phyloP scores from a whole-genome alignment of 192 early-diverging fungal genomes.

The Backusella tuberculispora region DNA sequence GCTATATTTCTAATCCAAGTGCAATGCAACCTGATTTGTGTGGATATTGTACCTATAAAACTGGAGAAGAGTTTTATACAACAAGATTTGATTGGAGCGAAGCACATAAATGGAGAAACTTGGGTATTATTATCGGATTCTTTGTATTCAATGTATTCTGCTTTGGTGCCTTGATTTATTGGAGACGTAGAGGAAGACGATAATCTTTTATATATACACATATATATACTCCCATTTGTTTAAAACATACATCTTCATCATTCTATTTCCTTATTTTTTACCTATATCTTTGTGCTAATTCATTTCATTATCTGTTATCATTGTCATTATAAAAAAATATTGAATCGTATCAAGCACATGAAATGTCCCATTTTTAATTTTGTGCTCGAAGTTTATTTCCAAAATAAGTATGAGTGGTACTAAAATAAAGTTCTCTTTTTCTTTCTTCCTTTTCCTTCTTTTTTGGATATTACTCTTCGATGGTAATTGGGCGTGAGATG shows the following conservation, averaged over 20 bases:
- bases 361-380: conserved; percentile 5
- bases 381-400: background rate
- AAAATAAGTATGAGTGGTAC: background rate
- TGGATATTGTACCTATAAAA: conserved; percentile 50
- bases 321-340: background rate
- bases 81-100: conserved; percentile 50
- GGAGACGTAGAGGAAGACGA: conserved; percentile 37
- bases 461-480: background rate
- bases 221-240: background rate
- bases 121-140: conserved; percentile 60
- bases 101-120: conserved; percentile 59
- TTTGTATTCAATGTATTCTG: conserved; percentile 56
- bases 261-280: no score
- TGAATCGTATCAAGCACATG: background rate
- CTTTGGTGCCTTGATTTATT: conserved; percentile 41
- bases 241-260: background rate
- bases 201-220: background rate
- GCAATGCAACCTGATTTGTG: conserved; percentile 48
- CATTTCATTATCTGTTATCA: conserved; percentile 1
- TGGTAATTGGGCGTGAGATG: background rate
- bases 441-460: background rate
- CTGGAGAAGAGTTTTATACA: conserved; percentile 39
- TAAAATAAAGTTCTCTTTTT: background rate
- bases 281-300: background rate
- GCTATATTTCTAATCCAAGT: conserved; percentile 58